Evolutionary conservation across 1,284 basidiomycete species (phyloP).

Genomic region (Cryptococcus sp.): DNA sequence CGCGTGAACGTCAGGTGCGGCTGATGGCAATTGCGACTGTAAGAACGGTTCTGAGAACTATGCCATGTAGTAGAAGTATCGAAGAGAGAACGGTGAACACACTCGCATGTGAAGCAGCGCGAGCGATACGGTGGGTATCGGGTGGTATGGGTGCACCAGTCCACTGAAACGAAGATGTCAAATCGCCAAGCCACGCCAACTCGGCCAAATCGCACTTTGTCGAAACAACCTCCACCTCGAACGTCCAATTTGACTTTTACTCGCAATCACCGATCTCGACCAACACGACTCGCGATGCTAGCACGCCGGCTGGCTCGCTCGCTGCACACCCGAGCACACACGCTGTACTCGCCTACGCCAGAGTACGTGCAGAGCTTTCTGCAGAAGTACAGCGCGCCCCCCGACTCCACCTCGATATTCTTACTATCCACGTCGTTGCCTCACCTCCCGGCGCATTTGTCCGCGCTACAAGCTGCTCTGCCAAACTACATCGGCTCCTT

Average conservation of each 20-base stretch:
- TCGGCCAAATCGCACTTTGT: background rate
- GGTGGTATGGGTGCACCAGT: too few species aligned
- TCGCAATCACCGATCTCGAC: background rate
- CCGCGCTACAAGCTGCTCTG: slow-evolving; percentile 19
- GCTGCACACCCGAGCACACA: slow-evolving; percentile 24
- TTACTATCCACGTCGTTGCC: slow-evolving; percentile 40
- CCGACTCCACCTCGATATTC: slow-evolving; percentile 25
- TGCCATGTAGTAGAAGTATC: too few species aligned
- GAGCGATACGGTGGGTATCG: too few species aligned
- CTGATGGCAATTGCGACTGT: too few species aligned
- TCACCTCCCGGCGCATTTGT: slow-evolving; percentile 23
- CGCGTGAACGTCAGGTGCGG: too few species aligned
- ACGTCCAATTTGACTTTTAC: background rate
- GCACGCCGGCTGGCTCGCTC: background rate
- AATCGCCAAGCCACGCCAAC: background rate
- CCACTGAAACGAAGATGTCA: background rate
- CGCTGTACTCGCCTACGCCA: slow-evolving; percentile 33
- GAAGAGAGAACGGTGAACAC: too few species aligned
- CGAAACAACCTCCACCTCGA: slow-evolving; percentile 3
- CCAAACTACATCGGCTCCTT: slow-evolving; percentile 38
- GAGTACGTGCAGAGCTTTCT: slow-evolving; percentile 19
- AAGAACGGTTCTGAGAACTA: too few species aligned
- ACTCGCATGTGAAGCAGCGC: too few species aligned
- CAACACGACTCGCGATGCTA: background rate
- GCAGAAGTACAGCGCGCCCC: slow-evolving; percentile 3